phyloP scores from a whole-genome alignment of 2,329 filamentous ascomycete genomes.

The Penicillium olsonii region DNA sequence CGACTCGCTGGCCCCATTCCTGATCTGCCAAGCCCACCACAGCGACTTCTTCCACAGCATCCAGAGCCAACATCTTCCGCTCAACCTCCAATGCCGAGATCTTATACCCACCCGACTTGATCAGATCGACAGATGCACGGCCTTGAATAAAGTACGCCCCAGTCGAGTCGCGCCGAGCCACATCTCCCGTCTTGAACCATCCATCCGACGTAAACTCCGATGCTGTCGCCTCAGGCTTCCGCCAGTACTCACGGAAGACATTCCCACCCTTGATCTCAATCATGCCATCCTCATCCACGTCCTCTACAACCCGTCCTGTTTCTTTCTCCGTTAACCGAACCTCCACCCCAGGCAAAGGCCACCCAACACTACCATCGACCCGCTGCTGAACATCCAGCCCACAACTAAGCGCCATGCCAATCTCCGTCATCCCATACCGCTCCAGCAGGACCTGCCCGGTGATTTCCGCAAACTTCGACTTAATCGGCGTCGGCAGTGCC shows the following conservation, averaged over 20 bases:
- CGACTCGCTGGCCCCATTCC: slow-evolving; percentile 58
- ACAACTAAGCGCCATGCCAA: slow-evolving; percentile 52
- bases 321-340: slow-evolving; percentile 48
- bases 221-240: slow-evolving; percentile 47
- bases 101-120: slow-evolving; percentile 60
- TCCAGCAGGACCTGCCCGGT: slow-evolving; percentile 48
- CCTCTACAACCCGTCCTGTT: slow-evolving; percentile 33
- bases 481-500: slow-evolving; percentile 45
- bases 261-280: slow-evolving; percentile 47
- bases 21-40: slow-evolving; percentile 56
- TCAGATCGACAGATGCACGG: slow-evolving; percentile 55
- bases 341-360: slow-evolving; percentile 49
- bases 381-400: slow-evolving; percentile 41
- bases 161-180: slow-evolving; percentile 36
- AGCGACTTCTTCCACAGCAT: slow-evolving; percentile 54
- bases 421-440: slow-evolving; percentile 54
- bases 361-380: slow-evolving; percentile 53
- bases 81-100: slow-evolving; percentile 58
- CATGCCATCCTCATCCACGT: slow-evolving; percentile 42
- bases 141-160: slow-evolving; percentile 57
- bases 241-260: slow-evolving; percentile 47
- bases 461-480: slow-evolving; percentile 43
- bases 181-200: slow-evolving; percentile 54
- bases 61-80: slow-evolving; percentile 52
- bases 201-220: slow-evolving; percentile 50